phyloP scores from a whole-genome alignment of 2,329 filamentous ascomycete species.

The Trichoderma atroviride region DNA sequence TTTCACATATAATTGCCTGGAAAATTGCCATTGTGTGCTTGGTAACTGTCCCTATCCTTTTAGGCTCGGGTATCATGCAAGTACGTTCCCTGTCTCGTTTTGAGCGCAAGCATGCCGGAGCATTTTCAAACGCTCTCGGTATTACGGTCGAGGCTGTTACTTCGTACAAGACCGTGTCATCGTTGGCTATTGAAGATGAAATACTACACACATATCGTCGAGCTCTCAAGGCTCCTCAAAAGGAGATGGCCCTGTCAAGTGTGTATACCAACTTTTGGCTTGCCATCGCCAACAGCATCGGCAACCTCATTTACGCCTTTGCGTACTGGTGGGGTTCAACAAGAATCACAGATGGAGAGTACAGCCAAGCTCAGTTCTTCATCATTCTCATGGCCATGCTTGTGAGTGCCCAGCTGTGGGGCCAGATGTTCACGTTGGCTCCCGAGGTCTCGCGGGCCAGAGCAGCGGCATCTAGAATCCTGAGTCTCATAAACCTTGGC shows the following conservation, averaged over 20 bases:
- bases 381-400: conserved; percentile 73
- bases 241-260: conserved; percentile 55
- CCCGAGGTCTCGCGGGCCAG: conserved; percentile 73
- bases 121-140: conserved; percentile 64
- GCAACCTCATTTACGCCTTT: conserved; percentile 72
- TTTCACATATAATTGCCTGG: conserved; percentile 74
- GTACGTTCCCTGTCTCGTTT: conserved; percentile 63
- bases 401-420: conserved; percentile 72
- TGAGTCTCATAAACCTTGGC: conserved; percentile 53
- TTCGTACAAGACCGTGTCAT: conserved; percentile 65
- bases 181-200: conserved; percentile 56
- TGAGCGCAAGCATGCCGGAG: conserved; percentile 64
- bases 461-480: conserved; percentile 61
- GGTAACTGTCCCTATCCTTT: conserved; percentile 67
- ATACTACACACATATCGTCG: conserved; percentile 56
- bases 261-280: conserved; percentile 61
- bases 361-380: conserved; percentile 70
- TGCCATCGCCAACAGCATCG: conserved; percentile 60
- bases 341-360: conserved; percentile 67
- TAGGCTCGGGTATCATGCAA: conserved; percentile 71
- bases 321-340: conserved; percentile 81
- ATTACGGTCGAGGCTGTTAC: conserved; percentile 69
- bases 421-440: conserved; percentile 73
- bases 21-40: conserved; percentile 74
- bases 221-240: conserved; percentile 53